A percentile compares a stretch with the other conserved stretches of the same genome.
Evolutionary conservation across 208 protist species (phyloP).

Genomic region (Wallacemonas rigidus): DNA sequence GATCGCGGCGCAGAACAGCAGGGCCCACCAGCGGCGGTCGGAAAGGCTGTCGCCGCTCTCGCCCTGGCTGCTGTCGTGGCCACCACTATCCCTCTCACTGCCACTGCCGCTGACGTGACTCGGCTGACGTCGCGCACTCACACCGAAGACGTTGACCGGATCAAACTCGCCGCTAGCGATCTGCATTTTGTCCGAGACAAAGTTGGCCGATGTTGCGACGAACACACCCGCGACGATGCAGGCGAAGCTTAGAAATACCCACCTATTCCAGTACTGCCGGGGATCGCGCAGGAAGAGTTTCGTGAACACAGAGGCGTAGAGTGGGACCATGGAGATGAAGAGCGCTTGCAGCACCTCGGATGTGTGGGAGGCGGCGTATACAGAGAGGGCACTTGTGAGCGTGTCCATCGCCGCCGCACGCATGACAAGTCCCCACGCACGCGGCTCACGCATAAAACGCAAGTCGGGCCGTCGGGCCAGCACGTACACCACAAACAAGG

Average conservation of each 20-base stretch:
- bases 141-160: neutral
- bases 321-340: conserved; percentile 33
- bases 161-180: neutral
- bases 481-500: conserved; percentile 32
- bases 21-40: conserved; percentile 35
- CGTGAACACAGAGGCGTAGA: conserved; percentile 33
- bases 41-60: conserved; percentile 5
- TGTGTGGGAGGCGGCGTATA: conserved; percentile 45
- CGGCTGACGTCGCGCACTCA: too few species aligned
- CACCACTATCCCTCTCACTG: neutral
- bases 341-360: conserved; percentile 44
- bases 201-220: conserved; percentile 26
- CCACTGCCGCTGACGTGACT: neutral
- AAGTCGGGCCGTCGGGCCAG: conserved; percentile 32
- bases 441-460: conserved; percentile 16
- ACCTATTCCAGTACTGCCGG: conserved; percentile 32
- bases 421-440: conserved; percentile 28
- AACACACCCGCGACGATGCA: conserved; percentile 35
- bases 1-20: conserved; percentile 43
- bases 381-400: conserved; percentile 34
- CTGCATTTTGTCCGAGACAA: conserved; percentile 11
- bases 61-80: conserved; percentile 36
- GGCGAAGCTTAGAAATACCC: conserved; percentile 28
- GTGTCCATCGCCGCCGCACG: conserved; percentile 38
- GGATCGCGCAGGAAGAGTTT: conserved; percentile 43